Percentiles rank a stretch among this genome's conserved stretches.
These are phyloP conservation scores for Rhinocladiella mackenziei DNA, from an alignment of 2,329 filamentous ascomycete genomes.

Conservation along the genomic window DNA sequence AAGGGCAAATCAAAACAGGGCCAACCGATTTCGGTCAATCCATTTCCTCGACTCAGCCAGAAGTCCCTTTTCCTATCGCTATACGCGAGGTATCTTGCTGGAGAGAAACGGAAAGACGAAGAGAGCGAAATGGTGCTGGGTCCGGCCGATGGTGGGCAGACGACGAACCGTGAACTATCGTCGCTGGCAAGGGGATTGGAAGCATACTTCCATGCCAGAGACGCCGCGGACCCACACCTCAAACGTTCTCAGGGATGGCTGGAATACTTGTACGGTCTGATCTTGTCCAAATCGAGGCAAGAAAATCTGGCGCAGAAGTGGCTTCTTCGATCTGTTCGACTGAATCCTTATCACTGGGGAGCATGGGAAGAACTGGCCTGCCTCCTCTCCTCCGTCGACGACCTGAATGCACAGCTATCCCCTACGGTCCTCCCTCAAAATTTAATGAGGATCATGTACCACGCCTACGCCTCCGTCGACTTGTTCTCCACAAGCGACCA, in stretches of 20 bases:
- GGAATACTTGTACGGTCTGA: slow-evolving; percentile 77
- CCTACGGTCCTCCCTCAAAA: slow-evolving; percentile 65
- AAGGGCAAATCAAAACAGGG: slow-evolving; percentile 58
- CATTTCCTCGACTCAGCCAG: slow-evolving; percentile 64
- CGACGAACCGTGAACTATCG: slow-evolving; percentile 78
- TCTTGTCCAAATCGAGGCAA: slow-evolving; percentile 86
- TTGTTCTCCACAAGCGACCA: slow-evolving; percentile 70
- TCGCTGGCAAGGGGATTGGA: slow-evolving; percentile 71
- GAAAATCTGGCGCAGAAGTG: slow-evolving; percentile 79
- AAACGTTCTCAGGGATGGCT: slow-evolving; percentile 72
- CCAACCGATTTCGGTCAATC: slow-evolving; percentile 35
- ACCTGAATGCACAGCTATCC: slow-evolving; percentile 54
- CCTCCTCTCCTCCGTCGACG: slow-evolving; percentile 73
- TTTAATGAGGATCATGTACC: slow-evolving; percentile 90
- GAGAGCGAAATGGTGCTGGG: slow-evolving; percentile 97
- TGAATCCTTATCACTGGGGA: slow-evolving; percentile 94
- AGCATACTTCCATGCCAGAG: slow-evolving; percentile 69
- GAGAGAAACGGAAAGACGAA: slow-evolving; percentile 94
- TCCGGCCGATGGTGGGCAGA: slow-evolving; percentile 79
- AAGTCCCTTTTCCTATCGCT: slow-evolving; percentile 87
- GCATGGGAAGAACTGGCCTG: slow-evolving; percentile 91
- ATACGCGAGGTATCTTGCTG: slow-evolving; percentile 87
- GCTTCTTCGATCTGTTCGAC: slow-evolving; percentile 80
- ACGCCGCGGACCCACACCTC: slow-evolving; percentile 24
- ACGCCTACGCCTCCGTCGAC: slow-evolving; percentile 84